These are phyloP conservation scores for Phytophthora capsici DNA, from an alignment of 352 stramenopile genomes.

Conservation along the genomic window DNA sequence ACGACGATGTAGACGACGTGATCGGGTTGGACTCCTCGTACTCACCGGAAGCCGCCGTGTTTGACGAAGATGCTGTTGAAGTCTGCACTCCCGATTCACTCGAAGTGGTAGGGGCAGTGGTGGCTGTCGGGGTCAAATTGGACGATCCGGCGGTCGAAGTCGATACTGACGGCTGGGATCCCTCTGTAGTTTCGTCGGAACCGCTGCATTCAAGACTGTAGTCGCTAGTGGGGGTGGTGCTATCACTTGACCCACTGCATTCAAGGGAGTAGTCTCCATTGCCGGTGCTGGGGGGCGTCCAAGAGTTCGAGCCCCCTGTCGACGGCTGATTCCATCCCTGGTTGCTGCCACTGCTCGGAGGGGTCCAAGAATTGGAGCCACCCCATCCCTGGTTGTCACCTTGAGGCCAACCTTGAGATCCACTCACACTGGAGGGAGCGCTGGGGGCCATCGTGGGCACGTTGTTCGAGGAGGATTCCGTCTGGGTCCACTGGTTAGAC, in stretches of 20 bases:
- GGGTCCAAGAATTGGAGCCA: no score
- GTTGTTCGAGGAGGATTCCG: constrained; percentile 20
- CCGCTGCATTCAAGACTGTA: constrained; percentile 25
- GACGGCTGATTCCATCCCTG: no score
- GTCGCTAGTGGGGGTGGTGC: not conserved
- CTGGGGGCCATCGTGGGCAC: constrained; percentile 14
- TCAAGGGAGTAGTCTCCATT: constrained; percentile 7
- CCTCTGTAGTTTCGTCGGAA: constrained; percentile 5
- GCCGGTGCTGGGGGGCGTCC: no score
- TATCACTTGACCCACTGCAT: constrained; percentile 21
- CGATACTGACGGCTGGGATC: constrained; percentile 3
- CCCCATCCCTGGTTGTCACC: no score
- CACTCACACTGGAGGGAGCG: constrained; percentile 4
- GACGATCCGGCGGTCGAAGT: constrained; percentile 7
- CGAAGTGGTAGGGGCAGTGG: constrained; percentile 1
- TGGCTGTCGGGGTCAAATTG: constrained; percentile 3
- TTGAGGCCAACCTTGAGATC: constrained; percentile 13
- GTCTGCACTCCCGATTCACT: constrained; percentile 8
- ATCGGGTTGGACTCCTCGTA: constrained; percentile 2
- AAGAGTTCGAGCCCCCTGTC: no score
- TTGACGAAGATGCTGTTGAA: constrained; percentile 3
- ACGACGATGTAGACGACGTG: not conserved
- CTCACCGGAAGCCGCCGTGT: constrained; percentile 5
- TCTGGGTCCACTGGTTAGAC: constrained; percentile 22
- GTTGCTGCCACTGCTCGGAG: no score